Evolutionary conservation across 1,284 basidiomycete genomes (phyloP), one percentile per base, ranked within the genome.

Genomic region (Phellopilus nigrolimitatus): DNA sequence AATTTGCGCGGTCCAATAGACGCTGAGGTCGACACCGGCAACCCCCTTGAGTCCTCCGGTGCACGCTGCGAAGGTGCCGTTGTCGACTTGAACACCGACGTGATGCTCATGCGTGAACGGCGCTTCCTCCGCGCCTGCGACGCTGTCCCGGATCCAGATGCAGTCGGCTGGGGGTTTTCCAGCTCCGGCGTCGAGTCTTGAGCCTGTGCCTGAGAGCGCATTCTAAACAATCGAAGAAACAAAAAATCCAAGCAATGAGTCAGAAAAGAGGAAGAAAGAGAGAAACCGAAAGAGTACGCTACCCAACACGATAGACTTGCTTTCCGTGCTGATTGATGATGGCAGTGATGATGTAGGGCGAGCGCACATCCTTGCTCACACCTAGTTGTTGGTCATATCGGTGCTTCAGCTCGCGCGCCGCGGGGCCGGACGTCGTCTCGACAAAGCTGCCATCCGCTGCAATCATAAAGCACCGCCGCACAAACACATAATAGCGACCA

Each of bases 301-400:
- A 88, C 85, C 84, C 81, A 41, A 89, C 75, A 39, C 87, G 80
- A 66, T 74, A 88, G 74, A 84, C 79, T 62, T 76, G 73, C 62
- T 78, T 80, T 47, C 87, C 87, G 65, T 87, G 82, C 61, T 88
- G 84, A 61, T 86, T 89, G 49, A 84, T 74, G 59, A 87, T 82
- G 4, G 82, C 79, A 19, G 86, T 89, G 57, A 89, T 86, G 38
- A 79, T 80, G 62, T 83, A 90, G 2, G 87, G 87, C 8, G 86
- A 88, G 31, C 83, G 80, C 13, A 82, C 70, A 54, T 79, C 71
- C 62, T 76, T 75, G 37, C 78, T 75, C 30, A 88, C 84, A 13
- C 85, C 83, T 34, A 79, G 64, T 38, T 75, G 65, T 51, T 80
- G 76, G 63, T 91, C 88, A 60, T 84, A 88, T 22, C 77, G 71